These are phyloP conservation scores for Tylopilus felleus DNA, from an alignment of 768 basidiomycete genomes.

Conservation along the genomic window DNA sequence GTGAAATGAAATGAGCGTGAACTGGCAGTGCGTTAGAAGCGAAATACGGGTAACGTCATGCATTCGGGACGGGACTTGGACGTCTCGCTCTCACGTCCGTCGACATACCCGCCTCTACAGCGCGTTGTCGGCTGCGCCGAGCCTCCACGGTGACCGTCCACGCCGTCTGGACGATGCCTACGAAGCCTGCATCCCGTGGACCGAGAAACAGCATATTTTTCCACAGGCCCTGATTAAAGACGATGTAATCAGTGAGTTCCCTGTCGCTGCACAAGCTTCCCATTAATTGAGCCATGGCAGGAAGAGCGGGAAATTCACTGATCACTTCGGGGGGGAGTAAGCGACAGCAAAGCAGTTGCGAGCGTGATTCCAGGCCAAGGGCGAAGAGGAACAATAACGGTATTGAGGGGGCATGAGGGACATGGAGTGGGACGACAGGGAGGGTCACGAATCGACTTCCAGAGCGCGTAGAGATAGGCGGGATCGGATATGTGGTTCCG, in stretches of 20 bases:
- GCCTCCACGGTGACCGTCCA: constrained; percentile 79
- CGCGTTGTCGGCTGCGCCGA: constrained; percentile 30
- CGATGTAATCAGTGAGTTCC: constrained; percentile 30
- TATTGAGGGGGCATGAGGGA: constrained; percentile 54
- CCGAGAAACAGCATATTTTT: constrained; percentile 58
- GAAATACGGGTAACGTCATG: constrained; percentile 17
- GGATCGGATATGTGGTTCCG: constrained; percentile 34
- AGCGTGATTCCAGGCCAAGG: constrained; percentile 48
- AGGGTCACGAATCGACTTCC: constrained; percentile 41
- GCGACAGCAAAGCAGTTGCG: constrained; percentile 44
- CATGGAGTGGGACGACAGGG: constrained; percentile 45
- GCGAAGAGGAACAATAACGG: constrained; percentile 59
- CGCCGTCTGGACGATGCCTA: constrained; percentile 51
- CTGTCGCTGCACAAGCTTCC: constrained; percentile 38
- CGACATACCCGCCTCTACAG: constrained; percentile 8
- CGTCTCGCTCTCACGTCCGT: constrained; percentile 10
- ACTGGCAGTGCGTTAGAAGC: constrained; percentile 4
- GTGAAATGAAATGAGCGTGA: constrained; percentile 20
- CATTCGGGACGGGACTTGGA: constrained; percentile 8
- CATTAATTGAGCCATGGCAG: constrained; percentile 54
- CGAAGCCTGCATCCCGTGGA: constrained; percentile 42
- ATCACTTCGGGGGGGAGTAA: constrained; percentile 50
- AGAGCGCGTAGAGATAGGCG: constrained; percentile 18
- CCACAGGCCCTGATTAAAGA: constrained; percentile 61
- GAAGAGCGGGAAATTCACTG: constrained; percentile 60